Percentiles rank a stretch among this genome's conserved stretches.
phyloP scores from a whole-genome alignment of 176 grass and related monocot species.

The Zoysia pacifica region DNA sequence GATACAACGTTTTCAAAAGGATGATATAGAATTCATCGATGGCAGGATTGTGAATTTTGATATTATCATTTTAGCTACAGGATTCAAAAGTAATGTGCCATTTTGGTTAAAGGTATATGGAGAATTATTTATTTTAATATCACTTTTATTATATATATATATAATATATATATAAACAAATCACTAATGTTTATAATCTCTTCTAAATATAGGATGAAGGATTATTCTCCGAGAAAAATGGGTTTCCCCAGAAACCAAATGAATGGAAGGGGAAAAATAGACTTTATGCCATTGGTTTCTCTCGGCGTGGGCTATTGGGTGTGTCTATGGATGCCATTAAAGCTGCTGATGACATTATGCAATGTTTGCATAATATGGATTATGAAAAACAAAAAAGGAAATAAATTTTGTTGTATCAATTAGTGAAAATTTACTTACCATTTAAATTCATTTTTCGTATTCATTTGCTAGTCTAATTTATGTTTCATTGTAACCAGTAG shows the following conservation, averaged over 20 bases:
- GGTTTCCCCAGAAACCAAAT: constrained; percentile 65
- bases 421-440: background rate
- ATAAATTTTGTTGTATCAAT: background rate
- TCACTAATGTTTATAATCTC: background rate
- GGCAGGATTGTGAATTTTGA: constrained; percentile 65
- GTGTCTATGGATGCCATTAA: constrained; percentile 69
- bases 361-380: constrained; percentile 33
- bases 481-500: constrained; percentile 15
- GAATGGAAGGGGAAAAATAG: constrained; percentile 82
- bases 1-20: constrained; percentile 47
- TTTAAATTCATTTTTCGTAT: constrained; percentile 24
- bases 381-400: constrained; percentile 18
- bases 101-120: constrained; percentile 79
- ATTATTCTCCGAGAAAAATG: constrained; percentile 82
- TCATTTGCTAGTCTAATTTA: constrained; percentile 36
- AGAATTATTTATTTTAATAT: background rate
- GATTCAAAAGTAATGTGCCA: constrained; percentile 82
- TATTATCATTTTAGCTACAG: constrained; percentile 74
- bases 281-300: constrained; percentile 80
- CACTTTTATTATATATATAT: background rate
- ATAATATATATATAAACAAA: background rate
- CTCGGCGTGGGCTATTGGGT: constrained; percentile 64
- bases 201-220: constrained; percentile 55
- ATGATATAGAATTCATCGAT: constrained; percentile 67
- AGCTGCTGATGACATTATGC: constrained; percentile 57